Evolutionary conservation across 768 basidiomycete species (phyloP).

Genomic region (Daedaleopsis sinensis): DNA sequence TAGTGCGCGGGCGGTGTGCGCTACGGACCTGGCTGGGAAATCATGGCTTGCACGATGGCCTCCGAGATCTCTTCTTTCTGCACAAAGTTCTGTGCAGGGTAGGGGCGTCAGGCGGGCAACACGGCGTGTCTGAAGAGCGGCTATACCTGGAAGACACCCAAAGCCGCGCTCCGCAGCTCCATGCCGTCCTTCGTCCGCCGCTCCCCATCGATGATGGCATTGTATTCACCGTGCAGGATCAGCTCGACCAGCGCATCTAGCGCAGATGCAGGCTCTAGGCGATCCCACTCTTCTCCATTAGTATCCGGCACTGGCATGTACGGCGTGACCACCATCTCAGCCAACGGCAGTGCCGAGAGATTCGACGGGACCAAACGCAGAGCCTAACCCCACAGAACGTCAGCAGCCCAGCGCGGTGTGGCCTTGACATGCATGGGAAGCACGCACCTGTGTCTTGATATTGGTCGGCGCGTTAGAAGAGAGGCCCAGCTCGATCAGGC

Average conservation of each 20-base stretch:
- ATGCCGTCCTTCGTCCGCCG: constrained; percentile 66
- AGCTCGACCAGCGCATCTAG: constrained; percentile 83
- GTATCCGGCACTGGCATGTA: constrained; percentile 81
- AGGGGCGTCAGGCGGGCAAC: neutral
- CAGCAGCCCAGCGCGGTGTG: neutral
- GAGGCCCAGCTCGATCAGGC: constrained; percentile 84
- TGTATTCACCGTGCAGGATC: constrained; percentile 86
- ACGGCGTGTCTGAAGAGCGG: neutral
- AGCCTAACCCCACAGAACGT: constrained; percentile 42
- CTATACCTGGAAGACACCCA: constrained; percentile 80
- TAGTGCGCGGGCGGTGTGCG: neutral
- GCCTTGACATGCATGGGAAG: neutral
- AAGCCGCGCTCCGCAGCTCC: constrained; percentile 76
- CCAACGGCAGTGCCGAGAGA: constrained; percentile 59
- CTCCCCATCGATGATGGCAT: constrained; percentile 57
- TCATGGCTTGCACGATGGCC: constrained; percentile 73
- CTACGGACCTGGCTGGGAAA: constrained; percentile 56
- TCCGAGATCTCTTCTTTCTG: constrained; percentile 70
- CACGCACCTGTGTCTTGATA: constrained; percentile 80
- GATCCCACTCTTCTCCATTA: constrained; percentile 92
- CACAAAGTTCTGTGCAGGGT: constrained; percentile 63
- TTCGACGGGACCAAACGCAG: constrained; percentile 58
- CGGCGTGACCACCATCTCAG: constrained; percentile 68
- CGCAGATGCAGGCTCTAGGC: constrained; percentile 78
- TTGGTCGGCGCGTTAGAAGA: constrained; percentile 92